phyloP scores from a whole-genome alignment of 352 stramenopile genomes.

The Pythium graminicola region DNA sequence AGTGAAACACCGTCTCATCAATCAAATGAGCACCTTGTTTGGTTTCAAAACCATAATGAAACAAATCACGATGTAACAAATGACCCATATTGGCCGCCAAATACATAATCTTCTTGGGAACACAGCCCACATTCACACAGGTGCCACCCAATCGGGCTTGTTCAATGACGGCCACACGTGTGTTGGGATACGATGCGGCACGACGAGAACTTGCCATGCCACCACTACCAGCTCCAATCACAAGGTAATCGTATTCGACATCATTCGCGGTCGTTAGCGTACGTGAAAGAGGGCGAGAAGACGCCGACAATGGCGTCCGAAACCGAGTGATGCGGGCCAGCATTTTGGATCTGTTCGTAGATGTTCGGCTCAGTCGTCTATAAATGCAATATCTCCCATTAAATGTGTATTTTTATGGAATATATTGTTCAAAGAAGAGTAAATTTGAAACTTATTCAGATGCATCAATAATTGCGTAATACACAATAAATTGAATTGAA shows the following conservation, averaged over 20 bases:
- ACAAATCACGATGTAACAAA: conserved; percentile 41
- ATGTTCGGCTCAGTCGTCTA: no score
- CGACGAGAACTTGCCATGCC: conserved; percentile 91
- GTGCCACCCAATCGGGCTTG: conserved; percentile 89
- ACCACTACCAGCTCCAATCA: conserved; percentile 88
- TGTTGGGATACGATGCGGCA: conserved; percentile 75
- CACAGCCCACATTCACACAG: conserved; percentile 99
- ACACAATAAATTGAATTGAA: no score
- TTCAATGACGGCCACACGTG: conserved; percentile 95
- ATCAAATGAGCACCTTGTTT: conserved; percentile 31
- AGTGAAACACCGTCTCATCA: conserved; percentile 75
- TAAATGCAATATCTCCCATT: no score
- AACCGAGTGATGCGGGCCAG: no score
- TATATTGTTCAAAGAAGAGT: no score
- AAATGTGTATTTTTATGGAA: no score
- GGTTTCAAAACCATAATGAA: conserved; percentile 56
- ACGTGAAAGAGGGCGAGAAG: no score
- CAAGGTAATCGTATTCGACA: conserved; percentile 79
- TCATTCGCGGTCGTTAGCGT: conserved; percentile 10
- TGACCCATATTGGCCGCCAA: conserved; percentile 62
- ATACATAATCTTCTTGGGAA: conserved; percentile 99
- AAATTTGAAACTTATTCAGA: no score
- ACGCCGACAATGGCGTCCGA: no score
- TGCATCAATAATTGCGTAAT: no score
- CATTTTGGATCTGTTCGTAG: no score